Evolutionary conservation across 306 rosid genomes (phyloP).

Genomic region (Sesbania bispinosa): DNA sequence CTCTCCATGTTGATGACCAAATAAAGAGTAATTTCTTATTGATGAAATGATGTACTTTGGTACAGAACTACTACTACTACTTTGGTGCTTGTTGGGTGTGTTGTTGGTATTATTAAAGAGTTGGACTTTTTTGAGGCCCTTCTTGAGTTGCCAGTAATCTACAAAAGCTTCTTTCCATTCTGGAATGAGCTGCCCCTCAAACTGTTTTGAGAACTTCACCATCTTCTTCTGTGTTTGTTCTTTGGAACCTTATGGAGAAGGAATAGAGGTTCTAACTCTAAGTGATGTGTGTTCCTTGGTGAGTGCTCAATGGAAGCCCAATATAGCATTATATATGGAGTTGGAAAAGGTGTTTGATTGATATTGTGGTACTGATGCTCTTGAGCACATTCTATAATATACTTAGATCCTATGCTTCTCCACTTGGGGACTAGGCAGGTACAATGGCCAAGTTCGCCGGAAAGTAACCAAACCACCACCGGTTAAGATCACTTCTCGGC

Average conservation of each 20-base stretch:
- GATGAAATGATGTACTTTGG: conserved; percentile 48
- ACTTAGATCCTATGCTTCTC: conserved; percentile 64
- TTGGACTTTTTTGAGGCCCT: conserved; percentile 64
- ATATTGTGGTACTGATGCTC: conserved; percentile 64
- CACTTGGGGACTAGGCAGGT: conserved; percentile 46
- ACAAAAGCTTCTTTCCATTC: conserved; percentile 96
- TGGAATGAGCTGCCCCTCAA: conserved; percentile 80
- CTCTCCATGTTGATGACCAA: conserved; percentile 58
- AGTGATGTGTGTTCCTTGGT: conserved; percentile 18
- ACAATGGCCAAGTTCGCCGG: conserved; percentile 46
- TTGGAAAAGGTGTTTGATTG: conserved; percentile 44
- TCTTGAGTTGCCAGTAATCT: conserved; percentile 79
- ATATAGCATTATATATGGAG: conserved; percentile 55
- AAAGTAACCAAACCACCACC: conserved; percentile 39
- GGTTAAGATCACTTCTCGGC: conserved; percentile 41
- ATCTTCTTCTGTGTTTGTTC: conserved; percentile 25
- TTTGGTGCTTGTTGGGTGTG: conserved; percentile 25
- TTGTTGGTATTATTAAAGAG: conserved; percentile 33
- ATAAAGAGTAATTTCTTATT: conserved; percentile 47
- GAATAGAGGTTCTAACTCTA: neutral
- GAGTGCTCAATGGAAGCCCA: conserved; percentile 56
- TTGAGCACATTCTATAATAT: conserved; percentile 90
- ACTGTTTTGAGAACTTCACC: conserved; percentile 77
- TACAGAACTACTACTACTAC: conserved; percentile 22
- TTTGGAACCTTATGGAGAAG: conserved; percentile 14